These are phyloP conservation scores for Pseudotsuga menziesii DNA, from an alignment of 75 land plant genomes.

Conservation along the genomic window DNA sequence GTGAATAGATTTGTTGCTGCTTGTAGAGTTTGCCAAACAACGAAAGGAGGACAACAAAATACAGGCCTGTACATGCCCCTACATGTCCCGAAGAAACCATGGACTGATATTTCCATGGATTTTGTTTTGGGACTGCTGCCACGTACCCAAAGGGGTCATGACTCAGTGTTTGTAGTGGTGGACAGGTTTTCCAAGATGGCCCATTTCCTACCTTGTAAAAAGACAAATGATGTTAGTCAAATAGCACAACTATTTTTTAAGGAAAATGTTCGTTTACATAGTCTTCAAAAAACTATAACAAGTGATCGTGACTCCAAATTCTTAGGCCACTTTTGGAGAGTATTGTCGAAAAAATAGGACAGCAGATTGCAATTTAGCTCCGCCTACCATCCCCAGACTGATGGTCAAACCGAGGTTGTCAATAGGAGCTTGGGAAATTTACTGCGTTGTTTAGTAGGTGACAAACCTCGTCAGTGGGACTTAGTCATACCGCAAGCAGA, in stretches of 20 bases:
- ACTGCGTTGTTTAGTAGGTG: neutral
- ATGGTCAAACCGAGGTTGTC: slow-evolving; percentile 31
- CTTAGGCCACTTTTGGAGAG: slow-evolving; percentile 17
- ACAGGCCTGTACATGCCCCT: slow-evolving; percentile 17
- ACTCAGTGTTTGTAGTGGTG: slow-evolving; percentile 30
- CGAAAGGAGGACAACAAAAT: slow-evolving; percentile 11
- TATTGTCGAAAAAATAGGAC: slow-evolving; percentile 4
- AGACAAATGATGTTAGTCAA: slow-evolving; percentile 10
- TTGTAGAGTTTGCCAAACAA: slow-evolving; percentile 12
- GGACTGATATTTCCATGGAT: slow-evolving; percentile 17
- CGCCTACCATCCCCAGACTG: slow-evolving; percentile 21
- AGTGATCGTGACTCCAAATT: slow-evolving; percentile 22
- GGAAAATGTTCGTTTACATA: slow-evolving; percentile 13
- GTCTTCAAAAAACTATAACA: slow-evolving; percentile 22
- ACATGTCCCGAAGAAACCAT: slow-evolving; percentile 8
- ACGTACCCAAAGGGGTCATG: slow-evolving; percentile 3
- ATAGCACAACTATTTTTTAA: slow-evolving; percentile 22
- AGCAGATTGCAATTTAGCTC: slow-evolving; percentile 7
- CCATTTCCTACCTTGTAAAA: slow-evolving; percentile 27
- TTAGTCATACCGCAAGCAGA: neutral
- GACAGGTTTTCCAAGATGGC: slow-evolving; percentile 39
- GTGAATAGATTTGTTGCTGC: neutral
- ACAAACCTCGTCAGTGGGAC: neutral
- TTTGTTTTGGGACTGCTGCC: slow-evolving; percentile 21
- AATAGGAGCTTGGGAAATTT: slow-evolving; percentile 16